Evolutionary conservation across 2,329 filamentous ascomycete genomes (phyloP), one percentile per base, ranked within the genome.

Genomic region (Colletotrichum sp.): DNA sequence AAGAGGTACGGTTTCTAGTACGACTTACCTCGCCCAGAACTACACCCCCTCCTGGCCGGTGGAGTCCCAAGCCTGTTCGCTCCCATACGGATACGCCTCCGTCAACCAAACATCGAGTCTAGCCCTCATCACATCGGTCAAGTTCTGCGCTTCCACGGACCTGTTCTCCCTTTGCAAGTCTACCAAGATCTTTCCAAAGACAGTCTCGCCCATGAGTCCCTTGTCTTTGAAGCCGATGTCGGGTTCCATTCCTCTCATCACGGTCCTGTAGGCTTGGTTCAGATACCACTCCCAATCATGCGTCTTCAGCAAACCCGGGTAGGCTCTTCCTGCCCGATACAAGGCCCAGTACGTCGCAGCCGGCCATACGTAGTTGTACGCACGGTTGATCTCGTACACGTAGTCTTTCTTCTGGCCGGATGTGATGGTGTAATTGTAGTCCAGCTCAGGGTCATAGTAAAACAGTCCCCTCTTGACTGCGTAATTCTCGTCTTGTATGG

Each of bases 61-160:
- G 0, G 88, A 91, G 73, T 93, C 90, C 90, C 91, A 92, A 0
- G 90, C 87, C 89, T 91, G 90, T 79, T 92, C 91, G 66, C 89
- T 91, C 1, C 90, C 91, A 75, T 88, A 92, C 0, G 91, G 91
- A 10, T 89, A 87, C 8, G 85, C 83, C 68, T 88, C 81, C 1
- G 81, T 82, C n/a, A 88, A 80, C 91, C 91, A 92, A 1, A 82
- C 78, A 7, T 84, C 76, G 2, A 89, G 88, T 2, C 91, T 85
- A 3, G 80, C 80, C 18, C 83, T 84, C 90, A 92, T 91, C 1
- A 82, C 81, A 1, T 80, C 78, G 55, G 87, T 85, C 5, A 92
- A 77, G 1, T 80, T 80, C 4, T 79, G 78, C 1, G 85, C 88
- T 74, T 89, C 80, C 0, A 78, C 76, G 0, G 79, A 83, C 75